Evolutionary conservation across 148 eudicot genomes (phyloP).

Genomic region (Gaultheria prostrata): DNA sequence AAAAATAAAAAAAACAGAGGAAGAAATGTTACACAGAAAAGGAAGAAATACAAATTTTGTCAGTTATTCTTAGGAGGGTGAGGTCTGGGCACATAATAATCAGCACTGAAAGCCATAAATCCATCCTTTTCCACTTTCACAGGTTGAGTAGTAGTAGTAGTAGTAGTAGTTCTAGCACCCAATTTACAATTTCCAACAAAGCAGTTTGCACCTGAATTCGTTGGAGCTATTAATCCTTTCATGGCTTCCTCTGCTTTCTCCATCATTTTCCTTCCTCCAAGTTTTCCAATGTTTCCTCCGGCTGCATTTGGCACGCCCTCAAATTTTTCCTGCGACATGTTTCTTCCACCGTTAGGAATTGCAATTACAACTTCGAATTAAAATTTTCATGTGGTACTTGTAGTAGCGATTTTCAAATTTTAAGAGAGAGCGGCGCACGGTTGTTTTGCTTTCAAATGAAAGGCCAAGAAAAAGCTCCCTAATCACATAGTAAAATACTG

Average conservation of each 20-base stretch:
- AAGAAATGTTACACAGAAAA: neutral
- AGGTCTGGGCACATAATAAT: slow-evolving; percentile 31
- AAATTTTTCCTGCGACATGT: slow-evolving; percentile 1
- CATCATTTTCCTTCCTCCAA: slow-evolving; percentile 33
- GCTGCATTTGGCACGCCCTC: neutral
- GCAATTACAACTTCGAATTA: neutral
- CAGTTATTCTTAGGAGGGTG: slow-evolving; percentile 41
- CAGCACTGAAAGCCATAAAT: slow-evolving; percentile 29
- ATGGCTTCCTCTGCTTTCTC: slow-evolving; percentile 1
- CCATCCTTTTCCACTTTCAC: slow-evolving; percentile 9
- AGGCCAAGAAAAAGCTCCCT: neutral
- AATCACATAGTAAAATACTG: neutral
- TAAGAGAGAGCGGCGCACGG: neutral
- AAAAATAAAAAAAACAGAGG: neutral
- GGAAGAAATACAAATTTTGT: neutral
- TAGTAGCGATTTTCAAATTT: neutral
- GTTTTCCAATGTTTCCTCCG: neutral
- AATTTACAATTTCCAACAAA: slow-evolving; percentile 18
- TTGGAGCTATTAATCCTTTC: neutral
- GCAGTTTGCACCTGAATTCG: slow-evolving; percentile 31
- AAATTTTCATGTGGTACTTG: neutral
- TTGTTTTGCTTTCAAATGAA: neutral
- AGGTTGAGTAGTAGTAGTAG: neutral
- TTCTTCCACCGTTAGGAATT: neutral
- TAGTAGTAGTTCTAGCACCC: neutral